A percentile compares a stretch with the other conserved stretches of the same genome.
Evolutionary conservation across 2,329 filamentous ascomycete genomes (phyloP).

Genomic region (Sphaerulina populicola): DNA sequence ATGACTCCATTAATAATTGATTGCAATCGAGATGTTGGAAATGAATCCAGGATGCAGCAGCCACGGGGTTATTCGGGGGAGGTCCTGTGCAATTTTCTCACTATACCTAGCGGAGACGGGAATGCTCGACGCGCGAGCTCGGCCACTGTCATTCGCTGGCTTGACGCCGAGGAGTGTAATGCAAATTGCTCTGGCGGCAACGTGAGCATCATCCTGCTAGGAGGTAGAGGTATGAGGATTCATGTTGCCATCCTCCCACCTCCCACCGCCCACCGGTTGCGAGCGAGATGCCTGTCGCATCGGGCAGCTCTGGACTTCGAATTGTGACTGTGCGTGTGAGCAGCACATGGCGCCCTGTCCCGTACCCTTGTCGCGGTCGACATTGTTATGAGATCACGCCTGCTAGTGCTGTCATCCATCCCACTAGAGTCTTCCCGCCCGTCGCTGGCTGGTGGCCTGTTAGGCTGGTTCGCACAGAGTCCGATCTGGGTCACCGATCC

Average conservation of each 20-base stretch:
- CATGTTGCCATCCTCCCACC: no score
- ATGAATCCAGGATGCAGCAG: no score
- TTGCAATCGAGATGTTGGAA: no score
- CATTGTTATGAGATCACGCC: background rate
- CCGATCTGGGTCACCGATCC: background rate
- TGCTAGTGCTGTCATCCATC: constrained; percentile 5
- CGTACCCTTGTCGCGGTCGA: constrained; percentile 1
- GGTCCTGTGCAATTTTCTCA: no score
- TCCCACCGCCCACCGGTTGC: no score
- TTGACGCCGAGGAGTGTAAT: background rate
- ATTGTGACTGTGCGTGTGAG: background rate
- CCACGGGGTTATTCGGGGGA: no score
- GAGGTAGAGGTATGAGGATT: no score
- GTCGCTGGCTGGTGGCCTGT: background rate
- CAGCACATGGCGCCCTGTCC: constrained; percentile 4
- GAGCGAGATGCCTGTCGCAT: no score
- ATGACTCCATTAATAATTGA: no score
- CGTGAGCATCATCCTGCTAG: background rate
- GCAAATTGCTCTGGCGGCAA: background rate
- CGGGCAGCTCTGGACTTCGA: background rate
- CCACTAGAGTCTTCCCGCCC: background rate
- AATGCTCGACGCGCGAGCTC: constrained; percentile 8
- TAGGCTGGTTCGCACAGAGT: constrained; percentile 9
- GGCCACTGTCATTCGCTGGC: constrained; percentile 4
- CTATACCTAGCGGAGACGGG: background rate